Percentiles rank a stretch among this genome's conserved stretches.
Conservation (phyloP, 495 filamentous ascomycete species). For the Neurospora sp. region DNA sequence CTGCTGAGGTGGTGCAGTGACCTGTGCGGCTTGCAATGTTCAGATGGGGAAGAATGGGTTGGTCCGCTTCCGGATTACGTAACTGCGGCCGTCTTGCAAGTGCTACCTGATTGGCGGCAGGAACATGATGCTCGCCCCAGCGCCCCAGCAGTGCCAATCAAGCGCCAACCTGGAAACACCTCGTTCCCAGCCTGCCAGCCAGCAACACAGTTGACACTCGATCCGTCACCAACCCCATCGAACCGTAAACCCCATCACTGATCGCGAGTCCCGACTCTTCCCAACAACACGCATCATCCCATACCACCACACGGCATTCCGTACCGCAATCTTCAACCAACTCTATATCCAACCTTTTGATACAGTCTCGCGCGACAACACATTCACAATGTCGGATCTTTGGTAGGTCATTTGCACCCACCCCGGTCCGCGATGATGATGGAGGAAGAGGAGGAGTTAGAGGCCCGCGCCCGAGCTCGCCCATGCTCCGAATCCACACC, state of each 20-base stretch:
- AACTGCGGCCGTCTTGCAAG: constrained; percentile 5
- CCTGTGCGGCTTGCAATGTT: not conserved
- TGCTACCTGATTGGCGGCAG: constrained; percentile 1
- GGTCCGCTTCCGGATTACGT: constrained; percentile 19
- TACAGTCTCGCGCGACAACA: constrained; percentile 19
- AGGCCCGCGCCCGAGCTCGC: constrained; percentile 11
- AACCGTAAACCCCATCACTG: constrained; percentile 11
- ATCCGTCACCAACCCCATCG: constrained; percentile 16
- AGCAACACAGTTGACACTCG: constrained; percentile 10
- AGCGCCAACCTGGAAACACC: constrained; percentile 34
- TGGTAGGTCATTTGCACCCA: constrained; percentile 28
- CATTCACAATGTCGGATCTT: constrained; percentile 34
- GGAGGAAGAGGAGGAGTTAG: not conserved
- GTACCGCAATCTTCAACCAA: not conserved
- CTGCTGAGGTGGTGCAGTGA: not conserved
- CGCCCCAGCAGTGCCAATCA: constrained; percentile 22
- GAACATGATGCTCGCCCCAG: constrained; percentile 16
- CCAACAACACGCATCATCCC: constrained; percentile 12
- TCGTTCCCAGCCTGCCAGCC: constrained; percentile 17
- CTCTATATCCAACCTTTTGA: constrained; percentile 9
- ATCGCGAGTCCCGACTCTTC: constrained; percentile 9
- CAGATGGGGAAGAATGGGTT: constrained; percentile 9
- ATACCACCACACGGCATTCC: not conserved
- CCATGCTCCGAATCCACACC: constrained; percentile 13
- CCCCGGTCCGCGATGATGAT: not conserved